These are phyloP conservation scores for Beta macrorhiza DNA, from an alignment of 179 eudicot species.

Conservation along the genomic window DNA sequence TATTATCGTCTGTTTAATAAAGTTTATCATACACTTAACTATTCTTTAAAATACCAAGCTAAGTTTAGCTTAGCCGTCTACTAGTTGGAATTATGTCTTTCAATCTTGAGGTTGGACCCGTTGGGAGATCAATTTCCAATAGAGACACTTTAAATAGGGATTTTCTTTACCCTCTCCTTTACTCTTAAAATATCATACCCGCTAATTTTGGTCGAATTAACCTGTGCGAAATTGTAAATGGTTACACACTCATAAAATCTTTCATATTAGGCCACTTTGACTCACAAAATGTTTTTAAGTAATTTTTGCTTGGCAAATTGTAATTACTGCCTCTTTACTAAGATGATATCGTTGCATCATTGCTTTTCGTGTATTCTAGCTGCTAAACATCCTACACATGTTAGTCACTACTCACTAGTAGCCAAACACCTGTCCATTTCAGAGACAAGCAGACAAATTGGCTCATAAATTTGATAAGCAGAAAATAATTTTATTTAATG, in stretches of 20 bases:
- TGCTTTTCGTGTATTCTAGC: constrained; percentile 26
- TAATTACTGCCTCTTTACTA: neutral
- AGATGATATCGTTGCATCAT: neutral
- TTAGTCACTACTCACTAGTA: constrained; percentile 1
- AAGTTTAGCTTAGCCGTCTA: too few relatives aligned
- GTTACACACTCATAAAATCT: constrained; percentile 16
- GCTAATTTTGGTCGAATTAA: too few relatives aligned
- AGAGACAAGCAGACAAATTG: constrained; percentile 20
- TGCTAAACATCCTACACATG: constrained; percentile 3
- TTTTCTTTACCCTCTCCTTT: too few relatives aligned
- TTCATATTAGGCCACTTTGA: constrained; percentile 20
- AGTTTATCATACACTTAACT: too few relatives aligned
- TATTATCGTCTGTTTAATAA: too few relatives aligned
- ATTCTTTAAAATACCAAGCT: too few relatives aligned
- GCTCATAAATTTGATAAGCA: neutral
- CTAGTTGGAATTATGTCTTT: too few relatives aligned
- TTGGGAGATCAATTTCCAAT: too few relatives aligned
- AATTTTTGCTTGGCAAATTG: constrained; percentile 5
- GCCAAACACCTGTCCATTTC: constrained; percentile 30
- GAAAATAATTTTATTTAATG: constrained; percentile 1
- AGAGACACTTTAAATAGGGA: too few relatives aligned
- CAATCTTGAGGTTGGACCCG: too few relatives aligned
- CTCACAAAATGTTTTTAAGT: constrained; percentile 11
- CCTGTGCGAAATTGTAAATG: neutral
- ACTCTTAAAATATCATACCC: too few relatives aligned